A percentile compares a stretch with the other conserved stretches of the same genome.
Conservation (phyloP, 163 green algal genomes). For the Chlorella variabilis region DNA sequence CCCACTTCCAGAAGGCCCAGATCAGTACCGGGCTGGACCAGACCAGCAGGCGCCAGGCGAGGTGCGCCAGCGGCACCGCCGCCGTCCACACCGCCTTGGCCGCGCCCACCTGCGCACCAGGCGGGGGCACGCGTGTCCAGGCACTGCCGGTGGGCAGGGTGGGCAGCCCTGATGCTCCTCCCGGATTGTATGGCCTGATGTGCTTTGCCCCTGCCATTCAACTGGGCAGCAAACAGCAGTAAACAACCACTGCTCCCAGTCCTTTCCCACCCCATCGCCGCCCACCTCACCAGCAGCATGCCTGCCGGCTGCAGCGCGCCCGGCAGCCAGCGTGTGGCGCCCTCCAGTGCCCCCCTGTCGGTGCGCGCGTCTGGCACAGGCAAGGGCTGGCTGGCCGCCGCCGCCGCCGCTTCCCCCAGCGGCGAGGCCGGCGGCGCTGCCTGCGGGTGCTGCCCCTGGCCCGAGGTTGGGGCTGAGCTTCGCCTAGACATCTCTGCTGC, state of each 20-base stretch:
- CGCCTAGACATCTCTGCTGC: conserved; percentile 5
- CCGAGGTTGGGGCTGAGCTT: too few relatives aligned
- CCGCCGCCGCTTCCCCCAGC: not conserved
- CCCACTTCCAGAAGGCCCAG: not conserved
- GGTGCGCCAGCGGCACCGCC: not conserved
- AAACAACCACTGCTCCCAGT: too few relatives aligned
- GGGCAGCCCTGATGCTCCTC: too few relatives aligned
- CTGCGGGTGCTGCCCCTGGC: not conserved
- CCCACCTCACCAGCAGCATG: conserved; percentile 13
- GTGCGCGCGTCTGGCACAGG: not conserved
- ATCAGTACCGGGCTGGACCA: conserved; percentile 6
- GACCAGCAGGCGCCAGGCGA: not conserved
- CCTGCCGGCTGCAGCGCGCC: not conserved
- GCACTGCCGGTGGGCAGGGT: too few relatives aligned
- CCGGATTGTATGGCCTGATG: too few relatives aligned
- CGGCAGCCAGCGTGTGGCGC: not conserved
- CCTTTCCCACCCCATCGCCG: too few relatives aligned
- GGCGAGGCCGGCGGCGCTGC: not conserved
- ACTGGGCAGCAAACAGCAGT: too few relatives aligned
- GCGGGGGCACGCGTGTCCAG: not conserved
- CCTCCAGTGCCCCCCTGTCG: not conserved
- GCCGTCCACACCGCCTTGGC: conserved; percentile 5
- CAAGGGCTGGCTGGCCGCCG: not conserved
- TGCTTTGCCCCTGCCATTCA: too few relatives aligned
- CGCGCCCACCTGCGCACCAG: conserved; percentile 1